Percentiles rank a stretch among this genome's conserved stretches.
Conservation (phyloP, 169 alveolate species). For the Eimeria praecox region DNA sequence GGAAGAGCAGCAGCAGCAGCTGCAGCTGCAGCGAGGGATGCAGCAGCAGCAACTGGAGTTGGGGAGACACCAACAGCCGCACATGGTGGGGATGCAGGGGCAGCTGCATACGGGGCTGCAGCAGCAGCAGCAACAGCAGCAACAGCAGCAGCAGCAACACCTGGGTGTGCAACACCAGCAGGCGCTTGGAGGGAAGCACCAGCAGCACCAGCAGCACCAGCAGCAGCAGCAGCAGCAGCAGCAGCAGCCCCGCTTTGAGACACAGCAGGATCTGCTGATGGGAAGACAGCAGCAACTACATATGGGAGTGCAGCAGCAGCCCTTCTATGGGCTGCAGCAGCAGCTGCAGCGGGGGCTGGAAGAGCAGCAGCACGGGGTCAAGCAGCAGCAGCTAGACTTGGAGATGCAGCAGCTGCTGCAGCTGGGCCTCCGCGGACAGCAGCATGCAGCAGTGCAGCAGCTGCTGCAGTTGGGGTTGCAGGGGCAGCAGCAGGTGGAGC, state of each 20-base stretch:
- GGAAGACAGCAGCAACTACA: neutral
- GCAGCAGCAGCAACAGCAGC: no score
- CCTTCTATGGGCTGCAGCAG: neutral
- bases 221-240: neutral
- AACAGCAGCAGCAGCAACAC: no score
- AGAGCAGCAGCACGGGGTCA: neutral
- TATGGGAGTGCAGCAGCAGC: neutral
- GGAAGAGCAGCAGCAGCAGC: no score
- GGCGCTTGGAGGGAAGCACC: no score
- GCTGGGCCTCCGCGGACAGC: neutral
- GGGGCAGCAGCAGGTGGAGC: neutral
- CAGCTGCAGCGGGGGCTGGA: neutral
- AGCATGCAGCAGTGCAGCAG: neutral
- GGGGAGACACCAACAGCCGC: neutral
- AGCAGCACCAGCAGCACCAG: no score
- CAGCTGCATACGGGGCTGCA: neutral
- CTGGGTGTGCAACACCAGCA: no score
- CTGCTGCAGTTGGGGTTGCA: neutral
- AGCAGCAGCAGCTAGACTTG: neutral
- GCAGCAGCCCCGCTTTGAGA: neutral
- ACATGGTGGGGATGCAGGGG: neutral
- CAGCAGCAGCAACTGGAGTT: neutral
- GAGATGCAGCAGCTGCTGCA: neutral
- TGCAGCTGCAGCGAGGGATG: neutral
- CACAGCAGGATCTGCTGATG: neutral